Evolutionary conservation across 139 green algal species (phyloP).

Genomic region (Zygnema cylindricum): DNA sequence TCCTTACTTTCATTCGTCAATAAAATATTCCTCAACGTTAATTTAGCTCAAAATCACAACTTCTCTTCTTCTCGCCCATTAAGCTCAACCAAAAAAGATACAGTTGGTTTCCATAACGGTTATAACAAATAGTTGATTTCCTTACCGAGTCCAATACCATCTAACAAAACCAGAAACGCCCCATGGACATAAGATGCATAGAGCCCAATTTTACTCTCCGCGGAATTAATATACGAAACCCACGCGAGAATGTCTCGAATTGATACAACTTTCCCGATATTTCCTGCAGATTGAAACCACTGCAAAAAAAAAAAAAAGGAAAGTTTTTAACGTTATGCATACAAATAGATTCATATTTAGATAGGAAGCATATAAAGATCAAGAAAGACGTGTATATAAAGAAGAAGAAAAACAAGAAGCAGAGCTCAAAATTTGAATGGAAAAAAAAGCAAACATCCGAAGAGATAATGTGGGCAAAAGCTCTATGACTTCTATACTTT

Average conservation of each 20-base stretch:
- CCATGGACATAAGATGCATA: conserved; percentile 85
- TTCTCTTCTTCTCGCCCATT: too few species aligned
- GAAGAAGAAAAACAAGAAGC: neutral
- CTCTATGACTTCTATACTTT: neutral
- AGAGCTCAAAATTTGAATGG: neutral
- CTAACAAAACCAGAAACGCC: conserved; percentile 87
- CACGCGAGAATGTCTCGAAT: conserved; percentile 93
- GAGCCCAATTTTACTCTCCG: conserved; percentile 65
- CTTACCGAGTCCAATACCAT: conserved; percentile 88
- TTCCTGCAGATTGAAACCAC: conserved; percentile 39
- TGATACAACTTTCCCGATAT: conserved; percentile 67
- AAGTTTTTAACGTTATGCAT: neutral
- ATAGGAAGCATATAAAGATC: neutral
- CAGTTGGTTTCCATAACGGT: too few species aligned
- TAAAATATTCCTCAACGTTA: too few species aligned
- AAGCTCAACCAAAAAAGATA: too few species aligned
- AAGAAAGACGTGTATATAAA: neutral
- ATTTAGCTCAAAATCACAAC: too few species aligned
- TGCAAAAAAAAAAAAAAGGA: conserved; percentile 11
- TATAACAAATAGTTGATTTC: neutral
- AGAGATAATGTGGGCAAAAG: neutral
- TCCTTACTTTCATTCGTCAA: too few species aligned
- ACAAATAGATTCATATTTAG: neutral
- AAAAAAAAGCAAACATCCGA: neutral
- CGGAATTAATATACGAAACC: conserved; percentile 81